These are phyloP conservation scores for Thraustotheca clavata DNA, from an alignment of 352 stramenopile species.

Conservation along the genomic window DNA sequence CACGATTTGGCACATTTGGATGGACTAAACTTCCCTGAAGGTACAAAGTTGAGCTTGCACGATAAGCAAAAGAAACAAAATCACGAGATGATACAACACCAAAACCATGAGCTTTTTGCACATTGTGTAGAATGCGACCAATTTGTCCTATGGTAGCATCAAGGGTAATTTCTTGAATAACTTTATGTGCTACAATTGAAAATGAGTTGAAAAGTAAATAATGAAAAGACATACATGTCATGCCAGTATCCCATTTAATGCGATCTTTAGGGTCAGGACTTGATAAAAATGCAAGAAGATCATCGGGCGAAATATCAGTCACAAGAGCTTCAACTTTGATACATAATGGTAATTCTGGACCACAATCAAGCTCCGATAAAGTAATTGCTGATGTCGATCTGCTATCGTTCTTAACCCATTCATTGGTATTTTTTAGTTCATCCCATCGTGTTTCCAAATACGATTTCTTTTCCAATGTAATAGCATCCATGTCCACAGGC, in stretches of 20 bases:
- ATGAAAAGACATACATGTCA: conserved; percentile 20
- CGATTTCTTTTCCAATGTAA: not conserved
- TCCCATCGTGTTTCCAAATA: conserved; percentile 30
- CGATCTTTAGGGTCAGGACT: conserved; percentile 35
- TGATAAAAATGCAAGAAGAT: conserved; percentile 38
- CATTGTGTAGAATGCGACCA: conserved; percentile 36
- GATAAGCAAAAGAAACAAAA: conserved; percentile 41
- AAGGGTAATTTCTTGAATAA: conserved; percentile 38
- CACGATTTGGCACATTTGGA: conserved; percentile 28
- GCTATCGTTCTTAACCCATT: conserved; percentile 19
- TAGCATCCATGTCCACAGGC: not conserved
- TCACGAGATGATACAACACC: conserved; percentile 44
- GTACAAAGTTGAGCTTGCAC: conserved; percentile 24
- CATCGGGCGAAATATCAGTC: conserved; percentile 29
- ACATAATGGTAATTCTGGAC: conserved; percentile 36
- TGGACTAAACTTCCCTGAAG: conserved; percentile 40
- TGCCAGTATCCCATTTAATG: conserved; percentile 41
- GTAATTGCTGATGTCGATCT: conserved; percentile 27
- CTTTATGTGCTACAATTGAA: conserved; percentile 29
- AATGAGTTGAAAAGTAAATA: not conserved
- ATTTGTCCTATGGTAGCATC: conserved; percentile 23
- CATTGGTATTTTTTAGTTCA: not conserved
- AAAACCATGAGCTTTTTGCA: conserved; percentile 46
- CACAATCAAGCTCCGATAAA: conserved; percentile 42
- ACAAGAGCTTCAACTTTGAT: conserved; percentile 47